Evolutionary conservation across 257 asterid species (phyloP).

Genomic region (Eucommia ulmoides): DNA sequence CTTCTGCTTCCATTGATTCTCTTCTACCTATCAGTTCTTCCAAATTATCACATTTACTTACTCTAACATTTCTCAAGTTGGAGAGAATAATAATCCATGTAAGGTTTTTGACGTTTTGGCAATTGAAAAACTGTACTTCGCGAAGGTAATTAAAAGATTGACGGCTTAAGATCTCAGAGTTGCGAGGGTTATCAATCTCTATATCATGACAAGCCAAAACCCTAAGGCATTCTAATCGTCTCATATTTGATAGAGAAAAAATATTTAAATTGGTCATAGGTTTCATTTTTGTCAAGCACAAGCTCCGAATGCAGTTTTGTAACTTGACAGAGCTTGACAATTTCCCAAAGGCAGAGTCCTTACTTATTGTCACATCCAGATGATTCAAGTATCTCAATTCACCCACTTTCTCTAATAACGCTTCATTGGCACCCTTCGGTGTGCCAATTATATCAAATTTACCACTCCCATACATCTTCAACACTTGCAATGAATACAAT

Average conservation of each 20-base stretch:
- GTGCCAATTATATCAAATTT: too few relatives aligned
- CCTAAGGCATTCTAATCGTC: neutral
- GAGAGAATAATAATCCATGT: neutral
- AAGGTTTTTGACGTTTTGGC: neutral
- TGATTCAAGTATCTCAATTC: too few relatives aligned
- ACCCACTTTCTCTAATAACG: too few relatives aligned
- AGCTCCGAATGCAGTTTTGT: neutral
- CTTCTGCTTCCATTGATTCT: neutral
- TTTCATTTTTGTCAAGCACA: neutral
- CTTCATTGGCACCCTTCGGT: too few relatives aligned
- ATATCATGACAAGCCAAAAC: neutral
- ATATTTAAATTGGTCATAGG: neutral
- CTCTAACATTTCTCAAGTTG: too few relatives aligned
- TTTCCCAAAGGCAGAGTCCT: neutral
- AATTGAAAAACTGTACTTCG: neutral
- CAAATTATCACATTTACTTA: neutral
- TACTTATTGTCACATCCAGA: neutral
- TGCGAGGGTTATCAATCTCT: too few relatives aligned
- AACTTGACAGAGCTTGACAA: too few relatives aligned
- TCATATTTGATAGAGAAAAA: too few relatives aligned
- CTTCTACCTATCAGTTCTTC: neutral
- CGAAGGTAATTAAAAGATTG: neutral
- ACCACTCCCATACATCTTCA: too few relatives aligned
- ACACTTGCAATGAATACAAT: too few relatives aligned
- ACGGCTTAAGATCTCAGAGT: neutral